A percentile compares a stretch with the other conserved stretches of the same genome.
phyloP scores from a whole-genome alignment of 306 rosid species.

The Comarum palustre region DNA sequence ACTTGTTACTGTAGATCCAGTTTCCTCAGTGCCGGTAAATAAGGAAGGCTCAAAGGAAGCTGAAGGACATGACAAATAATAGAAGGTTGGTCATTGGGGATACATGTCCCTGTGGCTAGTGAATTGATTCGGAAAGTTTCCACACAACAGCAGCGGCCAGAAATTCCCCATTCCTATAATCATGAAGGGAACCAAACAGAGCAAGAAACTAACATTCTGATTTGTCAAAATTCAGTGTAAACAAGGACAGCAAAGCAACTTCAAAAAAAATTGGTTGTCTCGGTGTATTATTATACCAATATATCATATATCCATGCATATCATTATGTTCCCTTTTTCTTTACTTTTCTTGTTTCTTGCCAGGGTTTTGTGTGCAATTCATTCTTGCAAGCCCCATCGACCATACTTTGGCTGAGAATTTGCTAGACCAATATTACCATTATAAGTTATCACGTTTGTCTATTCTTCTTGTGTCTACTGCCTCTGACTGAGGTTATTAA shows the following conservation, averaged over 20 bases:
- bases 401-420: not conserved
- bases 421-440: not conserved
- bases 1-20: constrained; percentile 40
- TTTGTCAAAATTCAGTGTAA: not conserved
- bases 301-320: not conserved
- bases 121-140: not conserved
- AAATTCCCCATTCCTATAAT: not conserved
- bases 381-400: not conserved
- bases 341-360: not conserved
- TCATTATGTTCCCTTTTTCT: not conserved
- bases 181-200: not conserved
- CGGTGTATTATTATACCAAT: not conserved
- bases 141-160: not conserved
- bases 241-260: constrained; percentile 2
- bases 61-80: constrained; percentile 6
- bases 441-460: not conserved
- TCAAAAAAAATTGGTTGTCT: not conserved
- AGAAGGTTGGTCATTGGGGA: not conserved
- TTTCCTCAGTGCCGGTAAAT: constrained; percentile 40
- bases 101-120: not conserved
- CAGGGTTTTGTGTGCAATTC: not conserved
- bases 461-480: not conserved
- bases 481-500: not conserved
- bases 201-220: not conserved
- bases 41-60: constrained; percentile 19